Percentiles rank a stretch among this genome's conserved stretches.
These are phyloP conservation scores for Trypanosoma caninum DNA, from an alignment of 208 protist species.

Conservation along the genomic window DNA sequence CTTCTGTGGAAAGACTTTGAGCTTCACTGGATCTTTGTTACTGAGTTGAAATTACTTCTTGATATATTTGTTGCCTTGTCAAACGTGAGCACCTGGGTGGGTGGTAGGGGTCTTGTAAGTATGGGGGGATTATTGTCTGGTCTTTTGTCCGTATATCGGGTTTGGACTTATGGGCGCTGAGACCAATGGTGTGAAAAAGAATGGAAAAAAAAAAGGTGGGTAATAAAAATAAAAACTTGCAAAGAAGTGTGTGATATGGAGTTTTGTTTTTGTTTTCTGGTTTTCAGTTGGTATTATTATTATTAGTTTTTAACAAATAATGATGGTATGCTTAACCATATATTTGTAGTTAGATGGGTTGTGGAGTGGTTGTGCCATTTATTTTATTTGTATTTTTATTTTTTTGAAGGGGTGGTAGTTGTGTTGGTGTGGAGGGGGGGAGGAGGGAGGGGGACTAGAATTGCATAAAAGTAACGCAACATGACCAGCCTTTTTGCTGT, in stretches of 20 bases:
- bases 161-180: slow-evolving; percentile 89
- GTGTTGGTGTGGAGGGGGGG: not conserved
- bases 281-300: not conserved
- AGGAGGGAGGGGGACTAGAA: too few relatives aligned
- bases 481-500: slow-evolving; percentile 10
- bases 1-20: slow-evolving; percentile 89
- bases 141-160: slow-evolving; percentile 85
- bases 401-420: too few relatives aligned
- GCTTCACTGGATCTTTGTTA: slow-evolving; percentile 89
- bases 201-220: slow-evolving; percentile 1
- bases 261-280: not conserved
- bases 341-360: too few relatives aligned
- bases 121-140: slow-evolving; percentile 79
- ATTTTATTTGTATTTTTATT: too few relatives aligned
- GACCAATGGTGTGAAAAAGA: not conserved
- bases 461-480: not conserved
- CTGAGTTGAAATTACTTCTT: slow-evolving; percentile 80
- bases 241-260: too few relatives aligned
- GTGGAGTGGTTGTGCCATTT: too few relatives aligned
- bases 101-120: slow-evolving; percentile 60
- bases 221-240: too few relatives aligned
- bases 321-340: too few relatives aligned
- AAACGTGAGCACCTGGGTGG: slow-evolving; percentile 55
- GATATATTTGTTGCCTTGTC: slow-evolving; percentile 85
- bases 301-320: too few relatives aligned